Evolutionary conservation across 1,139 yeast species (phyloP).

Genomic region (Scheffersomyces quercinus): DNA sequence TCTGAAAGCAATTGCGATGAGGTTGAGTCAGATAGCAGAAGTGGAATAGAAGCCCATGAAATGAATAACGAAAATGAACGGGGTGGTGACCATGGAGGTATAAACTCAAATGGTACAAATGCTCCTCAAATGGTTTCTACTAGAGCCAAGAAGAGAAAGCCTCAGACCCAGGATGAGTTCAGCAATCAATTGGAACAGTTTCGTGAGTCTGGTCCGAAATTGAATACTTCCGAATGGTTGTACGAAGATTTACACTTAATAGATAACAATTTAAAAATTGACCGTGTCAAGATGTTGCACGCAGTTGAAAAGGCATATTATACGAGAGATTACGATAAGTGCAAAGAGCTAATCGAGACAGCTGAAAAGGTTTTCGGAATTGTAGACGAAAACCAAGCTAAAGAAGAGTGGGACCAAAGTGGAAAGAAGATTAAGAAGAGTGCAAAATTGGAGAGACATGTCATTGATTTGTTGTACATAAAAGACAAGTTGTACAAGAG

Average conservation of each 20-base stretch:
- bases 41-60: too few species aligned
- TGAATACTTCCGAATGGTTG: slow-evolving; percentile 51
- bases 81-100: too few species aligned
- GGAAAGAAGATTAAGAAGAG: slow-evolving; percentile 29
- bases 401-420: slow-evolving; percentile 25
- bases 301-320: slow-evolving; percentile 55
- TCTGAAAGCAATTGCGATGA: too few species aligned
- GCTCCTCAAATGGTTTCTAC: not conserved
- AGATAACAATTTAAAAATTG: slow-evolving; percentile 26
- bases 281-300: slow-evolving; percentile 36
- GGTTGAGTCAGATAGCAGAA: too few species aligned
- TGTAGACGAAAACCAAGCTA: slow-evolving; percentile 14
- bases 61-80: too few species aligned
- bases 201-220: slow-evolving; percentile 48
- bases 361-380: slow-evolving; percentile 34
- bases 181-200: slow-evolving; percentile 46
- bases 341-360: slow-evolving; percentile 34
- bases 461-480: slow-evolving; percentile 47
- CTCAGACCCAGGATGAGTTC: slow-evolving; percentile 59
- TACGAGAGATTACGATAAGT: slow-evolving; percentile 42
- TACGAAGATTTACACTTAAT: slow-evolving; percentile 23
- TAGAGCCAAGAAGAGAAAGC: slow-evolving; percentile 39
- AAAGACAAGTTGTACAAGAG: slow-evolving; percentile 25
- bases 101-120: not conserved
- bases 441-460: slow-evolving; percentile 43